Evolutionary conservation across 2,329 filamentous ascomycete genomes (phyloP), one percentile per base, ranked within the genome.

Genomic region (Talaromyces piceae): DNA sequence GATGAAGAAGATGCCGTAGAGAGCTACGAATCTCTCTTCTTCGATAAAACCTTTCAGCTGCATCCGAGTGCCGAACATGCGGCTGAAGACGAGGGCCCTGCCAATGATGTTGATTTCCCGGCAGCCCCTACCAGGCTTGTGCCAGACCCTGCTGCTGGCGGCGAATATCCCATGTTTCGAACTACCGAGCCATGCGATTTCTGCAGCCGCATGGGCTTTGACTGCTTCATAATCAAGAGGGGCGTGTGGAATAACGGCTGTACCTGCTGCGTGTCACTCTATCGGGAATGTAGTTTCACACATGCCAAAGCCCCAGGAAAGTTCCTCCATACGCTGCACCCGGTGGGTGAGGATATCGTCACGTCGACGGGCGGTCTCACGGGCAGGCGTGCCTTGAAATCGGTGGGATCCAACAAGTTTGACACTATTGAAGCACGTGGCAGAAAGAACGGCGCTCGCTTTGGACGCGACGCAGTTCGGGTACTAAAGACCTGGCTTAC

Each of bases 401-500:
- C 72, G 1, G 62, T 73, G 33, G 61, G 65, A 13, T 26, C 61
- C 20, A 53, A 57, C 12, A 58, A 58, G 37, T 56, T 62, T n/a
- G 67, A 70, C 56, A 65, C 70, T 45, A 54, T 63, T 27, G 72
- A 74, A 45, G 58, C 60, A 25, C 66, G 65, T 33, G 61, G 63
- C 49, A 75, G 83, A 45, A 90, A 88, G 65, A 81, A 81, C 55
- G 86, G 82, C 49, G 81, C 85, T 47, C 81, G 88, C 12, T 91
- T 96, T 68, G 88, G 89, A 4, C 77, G 87, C 56, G 84, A 90
- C 58, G 88, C 88, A 0, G 80, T 93, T 55, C 86, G 86, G 59
- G 80, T 89, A 37, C 71, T 96, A 47, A 91, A 91, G 69, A 83
- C 84, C 59, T 96, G 91, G 91, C 78, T 95, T 27, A 80, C 84